Percentiles rank a stretch among this genome's conserved stretches.
These are phyloP conservation scores for Jatropha multifida DNA, from an alignment of 441 rosid genomes.

Conservation along the genomic window DNA sequence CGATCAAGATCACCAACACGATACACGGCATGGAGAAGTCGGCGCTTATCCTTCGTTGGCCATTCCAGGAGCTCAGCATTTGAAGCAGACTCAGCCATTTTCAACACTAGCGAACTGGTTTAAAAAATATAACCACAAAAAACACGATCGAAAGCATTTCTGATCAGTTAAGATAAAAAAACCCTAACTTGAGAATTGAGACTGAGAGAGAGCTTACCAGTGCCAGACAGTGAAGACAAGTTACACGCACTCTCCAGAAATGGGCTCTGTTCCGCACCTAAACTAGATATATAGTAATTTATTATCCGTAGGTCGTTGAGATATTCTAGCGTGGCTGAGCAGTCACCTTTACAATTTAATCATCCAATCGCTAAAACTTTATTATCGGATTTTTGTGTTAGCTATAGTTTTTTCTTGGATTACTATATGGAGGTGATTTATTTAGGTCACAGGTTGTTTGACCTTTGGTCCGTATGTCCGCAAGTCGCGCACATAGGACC, in stretches of 20 bases:
- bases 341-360: neutral
- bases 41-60: constrained; percentile 89
- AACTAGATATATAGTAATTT: no score
- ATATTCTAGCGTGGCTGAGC: neutral
- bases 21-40: constrained; percentile 85
- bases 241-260: neutral
- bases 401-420: no score
- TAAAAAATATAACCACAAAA: neutral
- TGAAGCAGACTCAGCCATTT: constrained; percentile 42
- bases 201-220: neutral
- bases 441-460: neutral
- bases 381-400: no score
- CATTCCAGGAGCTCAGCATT: constrained; percentile 70
- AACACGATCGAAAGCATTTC: neutral
- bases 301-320: neutral
- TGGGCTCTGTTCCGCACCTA: no score
- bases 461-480: neutral
- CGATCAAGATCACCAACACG: constrained; percentile 95
- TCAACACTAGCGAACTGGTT: neutral
- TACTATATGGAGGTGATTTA: neutral
- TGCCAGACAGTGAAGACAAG: neutral
- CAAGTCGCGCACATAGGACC: neutral
- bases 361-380: no score
- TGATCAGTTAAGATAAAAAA: no score
- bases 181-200: neutral